These are phyloP conservation scores for Schizopora paradoxa DNA, from an alignment of 1,284 basidiomycete species.

Conservation along the genomic window DNA sequence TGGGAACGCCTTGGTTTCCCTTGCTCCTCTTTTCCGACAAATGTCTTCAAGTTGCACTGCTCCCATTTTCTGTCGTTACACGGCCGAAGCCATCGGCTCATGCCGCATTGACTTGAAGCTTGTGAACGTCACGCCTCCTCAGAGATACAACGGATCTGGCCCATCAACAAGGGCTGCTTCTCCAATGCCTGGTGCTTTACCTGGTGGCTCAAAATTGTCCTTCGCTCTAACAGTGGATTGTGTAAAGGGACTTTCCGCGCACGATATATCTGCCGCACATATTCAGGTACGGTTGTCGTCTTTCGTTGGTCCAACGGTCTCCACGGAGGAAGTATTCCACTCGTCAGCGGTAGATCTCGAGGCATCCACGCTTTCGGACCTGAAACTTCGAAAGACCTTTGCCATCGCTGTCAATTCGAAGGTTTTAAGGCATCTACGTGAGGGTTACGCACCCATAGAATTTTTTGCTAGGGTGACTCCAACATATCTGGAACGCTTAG, in stretches of 20 bases:
- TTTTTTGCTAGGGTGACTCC: conserved; percentile 80
- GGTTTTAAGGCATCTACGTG: conserved; percentile 65
- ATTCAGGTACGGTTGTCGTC: conserved; percentile 80
- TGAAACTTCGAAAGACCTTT: conserved; percentile 78
- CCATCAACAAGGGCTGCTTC: conserved; percentile 66
- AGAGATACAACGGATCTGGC: conserved; percentile 57
- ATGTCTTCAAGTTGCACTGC: conserved; percentile 71
- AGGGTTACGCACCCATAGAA: conserved; percentile 79
- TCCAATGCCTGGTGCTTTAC: conserved; percentile 57
- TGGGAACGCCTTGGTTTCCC: conserved; percentile 79
- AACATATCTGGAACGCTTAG: conserved; percentile 81
- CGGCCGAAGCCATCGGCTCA: conserved; percentile 88
- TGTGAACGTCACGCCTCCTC: conserved; percentile 58
- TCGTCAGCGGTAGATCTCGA: conserved; percentile 74
- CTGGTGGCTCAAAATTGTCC: conserved; percentile 69
- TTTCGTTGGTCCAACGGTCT: conserved; percentile 64
- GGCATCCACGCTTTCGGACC: conserved; percentile 62
- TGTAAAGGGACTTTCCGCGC: conserved; percentile 80
- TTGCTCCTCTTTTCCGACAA: conserved; percentile 75
- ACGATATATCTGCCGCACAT: conserved; percentile 82
- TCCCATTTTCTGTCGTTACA: conserved; percentile 89
- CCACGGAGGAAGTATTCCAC: conserved; percentile 78
- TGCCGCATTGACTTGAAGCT: conserved; percentile 82
- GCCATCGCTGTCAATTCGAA: conserved; percentile 72
- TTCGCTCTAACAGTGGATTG: conserved; percentile 82